Conservation (phyloP, 495 filamentous ascomycete genomes). For the Penicillium nucicola region DNA sequence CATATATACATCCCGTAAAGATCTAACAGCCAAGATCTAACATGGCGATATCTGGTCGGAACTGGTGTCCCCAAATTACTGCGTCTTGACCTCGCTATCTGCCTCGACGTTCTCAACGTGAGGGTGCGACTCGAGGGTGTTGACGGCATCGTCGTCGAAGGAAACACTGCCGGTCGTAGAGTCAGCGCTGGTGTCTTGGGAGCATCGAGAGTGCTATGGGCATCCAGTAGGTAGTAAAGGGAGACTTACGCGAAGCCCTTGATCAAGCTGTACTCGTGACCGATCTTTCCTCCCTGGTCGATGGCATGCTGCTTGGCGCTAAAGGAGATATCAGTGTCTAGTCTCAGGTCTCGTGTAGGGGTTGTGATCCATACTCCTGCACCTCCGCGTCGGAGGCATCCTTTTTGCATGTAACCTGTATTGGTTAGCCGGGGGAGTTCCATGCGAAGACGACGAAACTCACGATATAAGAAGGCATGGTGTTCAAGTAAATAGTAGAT, state of each 20-base stretch:
- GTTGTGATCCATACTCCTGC: not conserved
- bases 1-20: no score
- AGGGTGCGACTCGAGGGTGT: not conserved
- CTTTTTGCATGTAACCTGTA: not conserved
- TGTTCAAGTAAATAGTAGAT: not conserved
- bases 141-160: not conserved
- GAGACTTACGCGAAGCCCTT: slow-evolving; percentile 6
- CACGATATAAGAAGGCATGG: slow-evolving; percentile 2
- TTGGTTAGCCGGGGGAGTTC: no score
- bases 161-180: not conserved
- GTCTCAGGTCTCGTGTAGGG: not conserved
- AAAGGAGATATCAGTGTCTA: not conserved
- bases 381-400: not conserved
- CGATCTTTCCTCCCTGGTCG: not conserved
- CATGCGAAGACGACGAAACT: no score
- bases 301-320: not conserved
- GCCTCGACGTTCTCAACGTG: slow-evolving; percentile 2
- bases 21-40: no score
- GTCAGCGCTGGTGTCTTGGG: not conserved
- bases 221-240: not conserved
- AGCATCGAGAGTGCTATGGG: no score
- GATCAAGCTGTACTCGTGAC: slow-evolving; percentile 3
- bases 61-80: not conserved
- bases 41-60: no score
- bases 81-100: not conserved